Percentiles rank a stretch among this genome's conserved stretches.
Evolutionary conservation across 148 eudicot species (phyloP).

Genomic region (Rheum nobile): DNA sequence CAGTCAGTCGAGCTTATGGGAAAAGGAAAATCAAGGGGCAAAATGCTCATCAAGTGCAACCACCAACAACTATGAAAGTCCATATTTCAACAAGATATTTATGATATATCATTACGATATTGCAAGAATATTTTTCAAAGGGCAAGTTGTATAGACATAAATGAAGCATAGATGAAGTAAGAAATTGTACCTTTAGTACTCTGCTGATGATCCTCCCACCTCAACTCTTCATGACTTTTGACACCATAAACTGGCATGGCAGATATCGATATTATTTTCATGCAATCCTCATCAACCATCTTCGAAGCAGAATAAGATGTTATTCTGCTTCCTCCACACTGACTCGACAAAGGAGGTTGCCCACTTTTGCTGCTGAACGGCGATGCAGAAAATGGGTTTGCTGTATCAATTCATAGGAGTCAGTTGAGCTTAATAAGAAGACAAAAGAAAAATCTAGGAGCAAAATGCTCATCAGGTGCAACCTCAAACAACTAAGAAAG

Average conservation of each 20-base stretch:
- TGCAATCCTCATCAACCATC: constrained; percentile 33
- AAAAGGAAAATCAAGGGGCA: too few relatives aligned
- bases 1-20: neutral
- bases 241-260: constrained; percentile 9
- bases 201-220: constrained; percentile 10
- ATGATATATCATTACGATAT: neutral
- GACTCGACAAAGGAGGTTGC: constrained; percentile 27
- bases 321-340: constrained; percentile 63
- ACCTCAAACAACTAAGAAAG: too few relatives aligned
- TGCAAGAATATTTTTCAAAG: neutral
- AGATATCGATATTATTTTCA: constrained; percentile 36
- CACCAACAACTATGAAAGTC: neutral
- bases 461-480: neutral
- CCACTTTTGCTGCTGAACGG: neutral
- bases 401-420: neutral
- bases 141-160: too few relatives aligned
- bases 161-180: neutral
- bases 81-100: neutral
- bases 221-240: constrained; percentile 13
- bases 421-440: neutral
- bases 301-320: constrained; percentile 43
- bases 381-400: neutral
- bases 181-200: constrained; percentile 6
- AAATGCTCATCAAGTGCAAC: neutral
- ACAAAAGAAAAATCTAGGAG: neutral